These are phyloP conservation scores for Apiospora arundinis DNA, from an alignment of 2,329 filamentous ascomycete genomes.

Conservation along the genomic window DNA sequence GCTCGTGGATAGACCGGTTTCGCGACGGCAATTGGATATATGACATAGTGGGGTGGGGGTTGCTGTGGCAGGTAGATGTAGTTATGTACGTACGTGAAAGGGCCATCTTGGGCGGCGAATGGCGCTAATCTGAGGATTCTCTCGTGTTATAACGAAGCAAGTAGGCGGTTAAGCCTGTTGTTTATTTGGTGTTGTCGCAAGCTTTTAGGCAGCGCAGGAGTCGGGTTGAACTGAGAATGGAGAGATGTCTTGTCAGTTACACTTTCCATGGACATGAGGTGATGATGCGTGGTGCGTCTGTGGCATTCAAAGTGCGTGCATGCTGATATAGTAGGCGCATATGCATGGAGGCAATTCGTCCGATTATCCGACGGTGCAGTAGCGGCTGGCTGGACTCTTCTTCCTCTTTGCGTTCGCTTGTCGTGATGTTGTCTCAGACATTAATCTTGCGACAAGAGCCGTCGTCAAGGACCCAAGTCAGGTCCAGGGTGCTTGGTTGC, in stretches of 20 bases:
- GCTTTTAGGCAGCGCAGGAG: not conserved
- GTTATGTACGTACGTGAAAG: not conserved
- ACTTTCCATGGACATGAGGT: not conserved
- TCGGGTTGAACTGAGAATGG: not conserved
- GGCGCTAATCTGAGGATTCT: not conserved
- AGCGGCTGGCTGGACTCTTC: not conserved
- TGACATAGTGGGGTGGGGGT: not conserved
- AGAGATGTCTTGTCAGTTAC: not conserved
- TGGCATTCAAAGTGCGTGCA: constrained; percentile 3
- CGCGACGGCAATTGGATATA: not conserved
- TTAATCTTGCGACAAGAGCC: not conserved
- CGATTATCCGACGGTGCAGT: not conserved
- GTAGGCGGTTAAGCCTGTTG: not conserved
- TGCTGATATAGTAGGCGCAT: not conserved
- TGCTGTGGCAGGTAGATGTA: not conserved
- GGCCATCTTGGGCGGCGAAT: not conserved
- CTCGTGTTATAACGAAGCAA: not conserved
- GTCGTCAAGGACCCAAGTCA: not conserved
- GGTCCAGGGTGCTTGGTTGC: not conserved
- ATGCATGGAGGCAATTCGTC: constrained; percentile 5
- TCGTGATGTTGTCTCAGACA: constrained; percentile 5
- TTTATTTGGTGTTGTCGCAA: not conserved
- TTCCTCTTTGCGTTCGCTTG: not conserved
- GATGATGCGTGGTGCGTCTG: not conserved
- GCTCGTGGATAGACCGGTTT: not conserved